Evolutionary conservation across 768 basidiomycete genomes (phyloP).

Genomic region (Termitomyces bulborhizus): DNA sequence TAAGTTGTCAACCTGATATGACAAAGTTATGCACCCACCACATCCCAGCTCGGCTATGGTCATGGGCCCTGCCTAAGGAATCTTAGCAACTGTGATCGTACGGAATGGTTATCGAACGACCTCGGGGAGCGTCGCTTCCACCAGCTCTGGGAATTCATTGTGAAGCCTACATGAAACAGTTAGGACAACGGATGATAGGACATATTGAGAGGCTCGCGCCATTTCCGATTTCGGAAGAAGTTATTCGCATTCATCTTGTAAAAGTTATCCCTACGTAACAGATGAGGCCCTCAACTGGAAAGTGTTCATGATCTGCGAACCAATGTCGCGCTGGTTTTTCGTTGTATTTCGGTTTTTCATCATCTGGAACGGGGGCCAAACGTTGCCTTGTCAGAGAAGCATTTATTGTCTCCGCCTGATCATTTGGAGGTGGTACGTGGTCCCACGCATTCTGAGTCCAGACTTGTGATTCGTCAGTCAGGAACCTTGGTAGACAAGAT

Average conservation of each 20-base stretch:
- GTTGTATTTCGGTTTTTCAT: constrained; percentile 69
- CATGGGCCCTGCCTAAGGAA: constrained; percentile 63
- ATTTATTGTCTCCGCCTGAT: constrained; percentile 70
- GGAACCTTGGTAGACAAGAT: constrained; percentile 43
- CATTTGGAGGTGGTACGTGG: constrained; percentile 77
- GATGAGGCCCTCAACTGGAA: constrained; percentile 11
- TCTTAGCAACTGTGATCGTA: constrained; percentile 8
- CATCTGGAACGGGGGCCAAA: constrained; percentile 61
- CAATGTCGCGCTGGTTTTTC: constrained; percentile 69
- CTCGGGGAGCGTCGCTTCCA: constrained; percentile 59
- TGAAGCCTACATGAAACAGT: constrained; percentile 52
- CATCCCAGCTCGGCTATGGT: constrained; percentile 88
- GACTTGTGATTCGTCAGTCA: constrained; percentile 63
- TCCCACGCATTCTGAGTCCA: constrained; percentile 93
- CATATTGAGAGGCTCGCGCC: constrained; percentile 32
- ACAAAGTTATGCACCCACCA: constrained; percentile 40
- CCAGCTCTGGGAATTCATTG: constrained; percentile 91
- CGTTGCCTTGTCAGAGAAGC: constrained; percentile 68
- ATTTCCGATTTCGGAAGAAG: constrained; percentile 94
- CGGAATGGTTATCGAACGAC: constrained; percentile 27
- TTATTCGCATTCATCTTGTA: constrained; percentile 82
- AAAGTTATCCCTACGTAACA: constrained; percentile 79
- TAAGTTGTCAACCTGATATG: neutral
- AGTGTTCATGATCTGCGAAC: constrained; percentile 29
- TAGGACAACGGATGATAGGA: neutral